Evolutionary conservation across 306 rosid genomes (phyloP), one percentile per base, ranked within the genome.

Genomic region (Vigna nakashimae): DNA sequence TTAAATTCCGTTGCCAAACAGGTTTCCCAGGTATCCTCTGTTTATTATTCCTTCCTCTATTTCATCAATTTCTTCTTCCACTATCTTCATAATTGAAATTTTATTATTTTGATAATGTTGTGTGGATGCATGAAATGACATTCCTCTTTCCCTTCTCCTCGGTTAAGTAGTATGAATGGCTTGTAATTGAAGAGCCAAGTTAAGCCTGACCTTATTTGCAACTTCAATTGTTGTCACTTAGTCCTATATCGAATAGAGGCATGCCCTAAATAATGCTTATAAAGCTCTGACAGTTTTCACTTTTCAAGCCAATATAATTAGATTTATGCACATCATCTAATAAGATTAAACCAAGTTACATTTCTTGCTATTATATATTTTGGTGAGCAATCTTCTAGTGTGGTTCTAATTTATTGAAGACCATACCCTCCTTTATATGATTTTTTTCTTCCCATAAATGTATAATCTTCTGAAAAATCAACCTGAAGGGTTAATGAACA

Each of bases 11-110:
- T 95, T 64, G 90, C 96, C 82, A 89, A 86, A 86, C 98, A 95
- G 68, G 98, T 95, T 86, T 95, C 98, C 62, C 93, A 92, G 98
- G 98, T 94, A 76, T 59, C 22, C 20, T 71, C 51, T 73, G 34
- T 43, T 69, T 57, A 46, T 71, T 46, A 62, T 58, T 48, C 52
- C 18, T 53, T 24, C 71, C 26, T 68, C 69, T 56, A 51, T 58
- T 42, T 40, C 69, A 28, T 56, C 71, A 36, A 46, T 78, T 80
- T 16, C 69, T 69, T 86, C 74, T 72, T 66, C 42, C 71, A 12
- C 15, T 11, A 52, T 49, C 69, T 74, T 64, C 30, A 28, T 56
- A 46, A 52, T 73, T 75, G 4, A 59, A 71, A 30, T 72, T 79
- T 14, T 67, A 16, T 65, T 65, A 40, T 26, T 59, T 78, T 48